phyloP scores from a whole-genome alignment of 768 basidiomycete genomes.

The Mycena haematopus region DNA sequence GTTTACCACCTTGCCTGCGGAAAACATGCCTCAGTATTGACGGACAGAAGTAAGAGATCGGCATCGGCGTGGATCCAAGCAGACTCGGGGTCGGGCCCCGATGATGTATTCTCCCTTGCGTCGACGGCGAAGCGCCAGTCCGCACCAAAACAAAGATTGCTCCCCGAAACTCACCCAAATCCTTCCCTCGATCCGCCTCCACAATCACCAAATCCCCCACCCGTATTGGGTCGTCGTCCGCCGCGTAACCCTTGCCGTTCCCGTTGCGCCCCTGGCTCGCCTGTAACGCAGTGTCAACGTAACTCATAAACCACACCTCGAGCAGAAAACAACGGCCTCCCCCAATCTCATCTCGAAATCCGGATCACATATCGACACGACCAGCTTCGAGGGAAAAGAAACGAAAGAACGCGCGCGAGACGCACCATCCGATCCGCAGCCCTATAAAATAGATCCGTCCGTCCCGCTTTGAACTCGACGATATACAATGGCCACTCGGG shows the following conservation, averaged over 20 bases:
- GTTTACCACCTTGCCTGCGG: slow-evolving; percentile 78
- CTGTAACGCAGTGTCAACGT: background rate
- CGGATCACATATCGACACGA: too few species aligned
- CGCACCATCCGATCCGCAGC: slow-evolving; percentile 39
- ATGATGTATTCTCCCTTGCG: too few species aligned
- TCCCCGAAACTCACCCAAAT: slow-evolving; percentile 55
- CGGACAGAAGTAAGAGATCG: too few species aligned
- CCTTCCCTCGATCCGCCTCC: slow-evolving; percentile 94
- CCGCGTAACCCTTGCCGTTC: background rate
- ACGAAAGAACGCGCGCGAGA: background rate
- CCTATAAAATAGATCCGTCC: slow-evolving; percentile 93
- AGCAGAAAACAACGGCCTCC: too few species aligned
- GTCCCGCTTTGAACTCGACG: slow-evolving; percentile 96
- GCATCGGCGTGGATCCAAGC: too few species aligned
- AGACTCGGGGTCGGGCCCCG: too few species aligned
- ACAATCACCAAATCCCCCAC: slow-evolving; percentile 95
- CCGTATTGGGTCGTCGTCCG: slow-evolving; percentile 49
- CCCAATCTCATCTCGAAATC: too few species aligned
- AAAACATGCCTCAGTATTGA: background rate
- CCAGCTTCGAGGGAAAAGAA: too few species aligned
- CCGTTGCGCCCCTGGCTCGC: slow-evolving; percentile 5
- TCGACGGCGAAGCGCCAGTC: too few species aligned
- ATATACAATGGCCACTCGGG: slow-evolving; percentile 91
- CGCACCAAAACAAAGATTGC: background rate
- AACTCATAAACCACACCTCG: background rate